Percentiles rank a stretch among this genome's conserved stretches.
phyloP scores from a whole-genome alignment of 2,329 filamentous ascomycete species.

The Phyllosticta citrichinensis region DNA sequence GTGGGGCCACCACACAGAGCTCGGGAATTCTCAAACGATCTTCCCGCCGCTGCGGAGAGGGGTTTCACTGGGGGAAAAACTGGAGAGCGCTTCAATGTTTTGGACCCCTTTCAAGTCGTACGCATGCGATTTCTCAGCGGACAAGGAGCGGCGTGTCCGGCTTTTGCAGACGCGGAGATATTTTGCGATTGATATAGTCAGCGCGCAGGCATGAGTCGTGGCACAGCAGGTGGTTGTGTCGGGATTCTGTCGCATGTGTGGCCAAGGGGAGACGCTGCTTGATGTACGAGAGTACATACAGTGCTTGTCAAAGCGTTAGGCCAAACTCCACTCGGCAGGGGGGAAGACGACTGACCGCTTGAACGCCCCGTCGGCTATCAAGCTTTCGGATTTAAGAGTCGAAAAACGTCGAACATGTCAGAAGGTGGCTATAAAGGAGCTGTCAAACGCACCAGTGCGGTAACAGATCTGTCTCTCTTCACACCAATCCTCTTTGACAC shows the following conservation, averaged over 20 bases:
- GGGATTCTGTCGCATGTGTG: not conserved
- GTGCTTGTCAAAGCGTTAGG: not conserved
- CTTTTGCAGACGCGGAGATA: not conserved
- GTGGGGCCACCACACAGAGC: not conserved
- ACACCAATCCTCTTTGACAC: not conserved
- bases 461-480: not conserved
- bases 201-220: not conserved
- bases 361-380: not conserved
- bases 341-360: not conserved
- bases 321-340: not conserved
- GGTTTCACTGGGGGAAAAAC: not conserved
- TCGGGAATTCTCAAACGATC: not conserved
- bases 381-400: not conserved
- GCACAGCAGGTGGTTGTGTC: not conserved
- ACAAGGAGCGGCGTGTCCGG: not conserved
- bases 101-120: not conserved
- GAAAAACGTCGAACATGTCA: not conserved
- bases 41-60: not conserved
- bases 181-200: not conserved
- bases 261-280: not conserved
- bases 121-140: not conserved
- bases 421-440: not conserved
- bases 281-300: not conserved
- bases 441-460: not conserved
- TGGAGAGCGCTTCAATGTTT: not conserved